Conservation (phyloP, 2,329 filamentous ascomycete genomes). For the Orbilia ellipsospora region DNA sequence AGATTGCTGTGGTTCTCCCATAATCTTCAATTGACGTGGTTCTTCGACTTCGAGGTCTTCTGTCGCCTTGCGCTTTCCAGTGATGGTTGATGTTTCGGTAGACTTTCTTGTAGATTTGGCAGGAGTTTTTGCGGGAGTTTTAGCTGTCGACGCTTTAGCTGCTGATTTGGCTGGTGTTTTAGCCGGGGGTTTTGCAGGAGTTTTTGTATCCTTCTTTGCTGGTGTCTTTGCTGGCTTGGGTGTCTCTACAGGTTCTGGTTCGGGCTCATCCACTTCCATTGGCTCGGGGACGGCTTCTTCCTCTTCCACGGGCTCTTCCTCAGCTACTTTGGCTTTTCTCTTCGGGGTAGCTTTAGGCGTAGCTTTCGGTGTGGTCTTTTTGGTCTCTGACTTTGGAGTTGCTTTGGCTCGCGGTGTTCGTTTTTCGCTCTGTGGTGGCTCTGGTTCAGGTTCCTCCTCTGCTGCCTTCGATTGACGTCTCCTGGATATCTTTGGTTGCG, state of each 20-base stretch:
- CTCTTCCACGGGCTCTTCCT: slow-evolving; percentile 17
- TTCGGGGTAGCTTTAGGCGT: slow-evolving; percentile 6
- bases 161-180: slow-evolving; percentile 56
- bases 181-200: slow-evolving; percentile 56
- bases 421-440: slow-evolving; percentile 31
- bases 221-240: slow-evolving; percentile 57
- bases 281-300: slow-evolving; percentile 26
- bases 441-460: slow-evolving; percentile 19
- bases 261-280: slow-evolving; percentile 38
- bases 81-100: slow-evolving; percentile 30
- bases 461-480: slow-evolving; percentile 12
- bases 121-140: slow-evolving; percentile 17
- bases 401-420: slow-evolving; percentile 25
- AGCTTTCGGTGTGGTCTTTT: slow-evolving; percentile 8
- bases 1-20: slow-evolving; percentile 6
- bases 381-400: slow-evolving; percentile 8
- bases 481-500: slow-evolving; percentile 8
- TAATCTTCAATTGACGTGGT: not conserved
- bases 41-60: slow-evolving; percentile 30
- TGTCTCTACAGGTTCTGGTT: slow-evolving; percentile 35
- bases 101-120: slow-evolving; percentile 20
- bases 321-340: slow-evolving; percentile 5
- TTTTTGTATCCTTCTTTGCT: slow-evolving; percentile 38
- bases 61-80: slow-evolving; percentile 41
- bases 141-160: slow-evolving; percentile 22